These are phyloP conservation scores for Penicillium cataractarum DNA, from an alignment of 495 filamentous ascomycete genomes.

Conservation along the genomic window DNA sequence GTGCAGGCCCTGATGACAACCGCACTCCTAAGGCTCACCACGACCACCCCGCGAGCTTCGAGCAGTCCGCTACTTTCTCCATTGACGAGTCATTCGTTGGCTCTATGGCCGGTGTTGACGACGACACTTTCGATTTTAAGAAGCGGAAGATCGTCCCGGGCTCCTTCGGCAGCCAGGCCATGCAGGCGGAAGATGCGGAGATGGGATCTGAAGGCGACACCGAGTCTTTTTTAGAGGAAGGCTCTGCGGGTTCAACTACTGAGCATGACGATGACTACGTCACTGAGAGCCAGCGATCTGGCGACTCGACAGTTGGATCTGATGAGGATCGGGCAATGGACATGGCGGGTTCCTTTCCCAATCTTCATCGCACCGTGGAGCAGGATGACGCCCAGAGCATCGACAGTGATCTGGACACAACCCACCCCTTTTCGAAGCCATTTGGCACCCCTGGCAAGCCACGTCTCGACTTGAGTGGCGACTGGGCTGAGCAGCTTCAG, in stretches of 20 bases:
- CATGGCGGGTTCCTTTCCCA: constrained; percentile 75
- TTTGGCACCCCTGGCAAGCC: constrained; percentile 63
- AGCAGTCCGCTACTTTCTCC: constrained; percentile 51
- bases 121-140: constrained; percentile 84
- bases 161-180: constrained; percentile 67
- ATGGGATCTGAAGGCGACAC: constrained; percentile 42
- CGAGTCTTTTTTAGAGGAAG: constrained; percentile 89
- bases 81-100: constrained; percentile 53
- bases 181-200: constrained; percentile 57
- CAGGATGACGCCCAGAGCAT: constrained; percentile 50
- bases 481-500: constrained; percentile 91
- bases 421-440: constrained; percentile 40
- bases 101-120: constrained; percentile 58
- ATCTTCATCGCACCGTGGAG: constrained; percentile 68
- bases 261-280: constrained; percentile 63
- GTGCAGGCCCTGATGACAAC: constrained; percentile 59
- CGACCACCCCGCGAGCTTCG: constrained; percentile 45
- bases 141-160: constrained; percentile 74
- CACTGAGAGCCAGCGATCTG: constrained; percentile 59
- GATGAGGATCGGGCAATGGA: constrained; percentile 71
- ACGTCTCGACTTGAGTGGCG: constrained; percentile 59
- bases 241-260: constrained; percentile 80
- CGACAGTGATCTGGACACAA: constrained; percentile 52
- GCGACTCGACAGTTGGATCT: constrained; percentile 71
- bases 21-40: constrained; percentile 56